Evolutionary conservation across 371 early-diverging fungal species (phyloP).

Genomic region (Phascolomyces articulosus): DNA sequence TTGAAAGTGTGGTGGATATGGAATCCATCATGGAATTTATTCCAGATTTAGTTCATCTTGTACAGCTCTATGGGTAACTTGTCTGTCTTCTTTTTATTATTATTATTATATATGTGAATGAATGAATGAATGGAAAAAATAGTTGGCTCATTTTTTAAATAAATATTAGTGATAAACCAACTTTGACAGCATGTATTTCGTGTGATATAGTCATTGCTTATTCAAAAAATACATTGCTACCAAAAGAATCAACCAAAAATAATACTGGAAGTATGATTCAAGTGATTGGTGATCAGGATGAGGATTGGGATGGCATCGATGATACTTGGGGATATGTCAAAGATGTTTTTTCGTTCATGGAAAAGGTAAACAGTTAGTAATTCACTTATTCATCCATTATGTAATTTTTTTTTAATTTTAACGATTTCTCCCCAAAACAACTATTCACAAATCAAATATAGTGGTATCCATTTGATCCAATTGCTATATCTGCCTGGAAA

Average conservation of each 20-base stretch:
- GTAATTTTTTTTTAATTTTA: not conserved
- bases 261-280: not conserved
- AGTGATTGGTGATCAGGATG: not conserved
- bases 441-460: not conserved
- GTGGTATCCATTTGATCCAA: conserved; percentile 6
- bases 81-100: no score
- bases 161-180: not conserved
- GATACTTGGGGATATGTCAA: not conserved
- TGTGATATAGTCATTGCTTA: not conserved
- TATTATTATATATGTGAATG: no score
- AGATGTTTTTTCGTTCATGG: not conserved
- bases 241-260: not conserved
- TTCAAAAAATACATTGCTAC: not conserved
- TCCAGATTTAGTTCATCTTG: conserved; percentile 4
- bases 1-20: not conserved
- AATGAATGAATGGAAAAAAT: no score
- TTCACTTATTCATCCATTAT: not conserved
- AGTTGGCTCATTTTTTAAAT: no score
- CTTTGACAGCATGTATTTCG: not conserved
- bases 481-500: conserved; percentile 3
- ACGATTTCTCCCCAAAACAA: no score
- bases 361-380: conserved; percentile 3
- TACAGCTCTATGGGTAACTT: conserved; percentile 2
- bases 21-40: not conserved
- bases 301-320: not conserved